Evolutionary conservation across 257 asterid species (phyloP).

Genomic region (Nyctanthes arbortristis): DNA sequence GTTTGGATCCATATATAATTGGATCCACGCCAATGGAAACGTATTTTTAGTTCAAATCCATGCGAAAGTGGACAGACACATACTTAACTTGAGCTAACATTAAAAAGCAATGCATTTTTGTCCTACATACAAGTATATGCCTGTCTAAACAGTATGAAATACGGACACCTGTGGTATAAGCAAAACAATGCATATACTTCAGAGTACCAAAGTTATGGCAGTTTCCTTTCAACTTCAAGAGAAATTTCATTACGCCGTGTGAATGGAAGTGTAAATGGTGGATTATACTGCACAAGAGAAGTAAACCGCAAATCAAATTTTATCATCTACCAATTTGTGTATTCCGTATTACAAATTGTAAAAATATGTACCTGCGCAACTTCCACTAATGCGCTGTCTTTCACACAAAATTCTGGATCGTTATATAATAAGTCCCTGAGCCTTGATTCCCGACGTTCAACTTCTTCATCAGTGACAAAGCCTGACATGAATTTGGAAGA

Average conservation of each 20-base stretch:
- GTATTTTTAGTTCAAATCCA: too few species aligned
- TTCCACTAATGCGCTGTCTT: constrained; percentile 58
- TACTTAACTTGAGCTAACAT: not conserved
- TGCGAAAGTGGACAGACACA: too few species aligned
- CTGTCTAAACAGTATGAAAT: not conserved
- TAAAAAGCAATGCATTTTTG: not conserved
- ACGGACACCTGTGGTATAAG: not conserved
- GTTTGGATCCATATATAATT: not conserved
- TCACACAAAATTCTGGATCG: constrained; percentile 52
- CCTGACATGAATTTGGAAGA: constrained; percentile 42
- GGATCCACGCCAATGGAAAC: too few species aligned
- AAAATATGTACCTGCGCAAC: constrained; percentile 69
- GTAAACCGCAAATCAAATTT: constrained; percentile 18
- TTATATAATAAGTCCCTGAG: constrained; percentile 50
- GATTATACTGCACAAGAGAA: constrained; percentile 74
- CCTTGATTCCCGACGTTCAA: constrained; percentile 57
- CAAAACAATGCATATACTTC: not conserved
- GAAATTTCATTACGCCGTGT: constrained; percentile 87
- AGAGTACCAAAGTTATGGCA: constrained; percentile 32
- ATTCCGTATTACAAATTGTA: not conserved
- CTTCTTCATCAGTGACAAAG: constrained; percentile 75
- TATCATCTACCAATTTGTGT: not conserved
- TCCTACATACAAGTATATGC: not conserved
- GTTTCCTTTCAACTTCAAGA: constrained; percentile 79
- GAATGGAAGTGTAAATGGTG: constrained; percentile 87